Base-by-base conservation (phyloP, 306 rosid species). In the Pterocarpus santalinus region DNA sequence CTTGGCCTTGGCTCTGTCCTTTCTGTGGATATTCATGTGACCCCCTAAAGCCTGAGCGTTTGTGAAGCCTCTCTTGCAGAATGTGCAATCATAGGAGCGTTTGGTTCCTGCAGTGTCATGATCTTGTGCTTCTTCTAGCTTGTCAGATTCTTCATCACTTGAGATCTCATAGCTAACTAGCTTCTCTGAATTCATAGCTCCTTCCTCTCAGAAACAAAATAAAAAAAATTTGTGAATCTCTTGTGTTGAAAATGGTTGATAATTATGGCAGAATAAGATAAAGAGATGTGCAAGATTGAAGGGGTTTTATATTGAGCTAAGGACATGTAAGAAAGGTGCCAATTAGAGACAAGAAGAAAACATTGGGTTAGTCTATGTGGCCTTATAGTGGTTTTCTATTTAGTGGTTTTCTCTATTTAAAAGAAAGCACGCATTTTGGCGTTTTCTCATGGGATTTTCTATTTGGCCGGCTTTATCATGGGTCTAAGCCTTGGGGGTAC, bases 1-100 rank as follows among this genome's bases (percentile, higher is more conserved):
- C 64, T 88, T 93, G 72, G 87, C 85, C 41, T 88, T 92, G 81
- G 97, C 97, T 60, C 92, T 79, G 58, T 95, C 97, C 63, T 86
- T 95, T 60, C 99, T 79, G 70, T 95, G 99, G 17, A 95, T 93
- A 61, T 95, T 95, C 99, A 95, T 95, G 33, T 95, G 99, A 34
- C 99, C 99, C 6, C 99, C 99, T 65, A 95, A 76, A 16, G 98
- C 98, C 49, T 93, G 99, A 5, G 99, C 99, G 65, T 93, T 93
- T 33, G 98, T 93, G 89, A 95, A 95, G 7, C 99, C 99, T n/a
- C 94, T 88, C 84, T 38, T 89, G 85, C 99, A 95, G 75, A 88
- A 96, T 70, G 97, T 90, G 90, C 99, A 96, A 65, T 89, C 93
- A 72, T 88, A 96, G 43, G 87, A 90, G 3, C 97, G 85, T 79